Conservation (phyloP, 2,329 filamentous ascomycete species). For the Sclerotinia glacialis region DNA sequence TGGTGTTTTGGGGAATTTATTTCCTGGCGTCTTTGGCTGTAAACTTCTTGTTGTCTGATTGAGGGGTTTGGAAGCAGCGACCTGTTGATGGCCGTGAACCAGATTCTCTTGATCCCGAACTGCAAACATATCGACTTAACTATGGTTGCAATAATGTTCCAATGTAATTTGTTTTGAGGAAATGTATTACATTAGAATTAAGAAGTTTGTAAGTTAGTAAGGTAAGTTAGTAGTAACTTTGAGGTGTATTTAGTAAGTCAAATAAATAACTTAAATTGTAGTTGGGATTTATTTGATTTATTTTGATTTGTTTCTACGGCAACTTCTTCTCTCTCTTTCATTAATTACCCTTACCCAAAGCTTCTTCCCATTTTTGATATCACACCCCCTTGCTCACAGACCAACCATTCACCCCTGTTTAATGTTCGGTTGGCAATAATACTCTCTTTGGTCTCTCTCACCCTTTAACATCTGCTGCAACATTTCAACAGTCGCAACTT, state of each 20-base stretch:
- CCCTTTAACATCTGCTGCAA: constrained; percentile 18
- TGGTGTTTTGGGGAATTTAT: constrained; percentile 76
- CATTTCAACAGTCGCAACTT: constrained; percentile 18
- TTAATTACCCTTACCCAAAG: not conserved
- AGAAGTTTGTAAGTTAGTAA: constrained; percentile 8
- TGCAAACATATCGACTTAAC: constrained; percentile 61
- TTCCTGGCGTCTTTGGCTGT: constrained; percentile 74
- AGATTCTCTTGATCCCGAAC: constrained; percentile 85
- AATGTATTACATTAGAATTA: constrained; percentile 14
- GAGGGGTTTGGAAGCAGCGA: constrained; percentile 67
- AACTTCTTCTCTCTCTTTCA: constrained; percentile 22
- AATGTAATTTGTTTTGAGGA: constrained; percentile 11
- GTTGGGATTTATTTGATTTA: not conserved
- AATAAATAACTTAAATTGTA: too few species aligned
- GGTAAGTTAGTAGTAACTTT: too few species aligned
- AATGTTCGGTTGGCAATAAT: constrained; percentile 23
- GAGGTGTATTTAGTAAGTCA: too few species aligned
- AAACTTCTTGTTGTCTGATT: constrained; percentile 62
- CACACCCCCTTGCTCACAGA: constrained; percentile 20
- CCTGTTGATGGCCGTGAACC: constrained; percentile 70
- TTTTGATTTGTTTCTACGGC: constrained; percentile 26
- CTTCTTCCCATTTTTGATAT: constrained; percentile 9
- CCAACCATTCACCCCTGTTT: constrained; percentile 20
- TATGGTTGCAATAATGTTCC: constrained; percentile 3
- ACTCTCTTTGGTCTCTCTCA: constrained; percentile 18